Evolutionary conservation across 768 basidiomycete species (phyloP), one percentile per base, ranked within the genome.

Genomic region (Leccinum variicolor): DNA sequence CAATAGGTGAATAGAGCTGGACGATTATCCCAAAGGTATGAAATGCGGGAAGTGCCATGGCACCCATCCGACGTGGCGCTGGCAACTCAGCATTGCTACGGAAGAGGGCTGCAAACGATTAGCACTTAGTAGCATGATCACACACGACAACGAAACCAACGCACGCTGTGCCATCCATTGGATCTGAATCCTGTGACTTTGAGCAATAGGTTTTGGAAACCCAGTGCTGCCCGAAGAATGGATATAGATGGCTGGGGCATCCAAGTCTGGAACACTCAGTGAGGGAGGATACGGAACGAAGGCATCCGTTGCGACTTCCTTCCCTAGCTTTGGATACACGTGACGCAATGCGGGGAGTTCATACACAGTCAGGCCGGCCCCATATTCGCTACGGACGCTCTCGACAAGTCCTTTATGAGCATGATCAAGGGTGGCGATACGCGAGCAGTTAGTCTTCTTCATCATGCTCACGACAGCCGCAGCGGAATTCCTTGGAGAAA

Each of bases 191-290:
- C 64, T 66, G 53, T 76, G 68, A 1, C 67, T 75, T 43, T 76
- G 69, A 3, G 70, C 59, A 28, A 81, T 76, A 1, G 79, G 73
- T 63, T 81, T 81, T 1, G 80, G 80, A 36, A 79, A 69, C n/a
- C 79, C 81, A 3, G 79, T 80, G 6, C 80, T 81, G 13, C 80
- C 81, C 4, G 78, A 81, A 0, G 80, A 79, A 58, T 81, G 81
- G 52, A 81, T 60, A n/a, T 81, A 78, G 15, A 79, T 53, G 0
- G 75, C 75, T 15, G 77, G 74, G 2, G 72, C 62, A 55, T 78
- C 76, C 23, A 67, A 54, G 9, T 69, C 66, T 8, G 67, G 62
- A 9, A 56, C 60, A 36, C 15, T 54, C 26, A 21, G 1, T 6
- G 54, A 2, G 6, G 53, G 49, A 23, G 62, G 65, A 49, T 69